A percentile compares a stretch with the other conserved stretches of the same genome.
Evolutionary conservation across 2,329 filamentous ascomycete genomes (phyloP).

Genomic region (Monilinia fructicola): DNA sequence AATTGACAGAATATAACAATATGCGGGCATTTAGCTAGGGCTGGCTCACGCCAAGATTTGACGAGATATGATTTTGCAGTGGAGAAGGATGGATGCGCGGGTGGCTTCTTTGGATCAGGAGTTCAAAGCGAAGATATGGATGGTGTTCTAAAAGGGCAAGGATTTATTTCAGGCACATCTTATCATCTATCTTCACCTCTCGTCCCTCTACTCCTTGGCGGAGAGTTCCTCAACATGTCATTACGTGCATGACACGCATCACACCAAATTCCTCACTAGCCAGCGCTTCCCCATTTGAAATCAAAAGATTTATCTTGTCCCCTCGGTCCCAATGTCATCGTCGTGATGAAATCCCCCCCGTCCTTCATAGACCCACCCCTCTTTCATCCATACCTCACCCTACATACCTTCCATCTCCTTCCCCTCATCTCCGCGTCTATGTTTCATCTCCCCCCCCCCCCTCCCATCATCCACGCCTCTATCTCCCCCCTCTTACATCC

Average conservation of each 20-base stretch:
- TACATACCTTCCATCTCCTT: too few relatives aligned
- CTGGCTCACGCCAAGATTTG: not conserved
- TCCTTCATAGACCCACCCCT: too few relatives aligned
- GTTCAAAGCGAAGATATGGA: conserved; percentile 12
- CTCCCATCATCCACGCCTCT: too few relatives aligned
- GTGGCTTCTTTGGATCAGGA: conserved; percentile 11
- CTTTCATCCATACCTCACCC: too few relatives aligned
- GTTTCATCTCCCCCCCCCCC: too few relatives aligned
- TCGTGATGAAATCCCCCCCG: too few relatives aligned
- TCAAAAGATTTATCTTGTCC: not conserved
- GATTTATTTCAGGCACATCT: not conserved
- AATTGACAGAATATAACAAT: conserved; percentile 23
- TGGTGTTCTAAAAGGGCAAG: conserved; percentile 3
- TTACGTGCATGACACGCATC: not conserved
- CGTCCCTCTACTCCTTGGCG: not conserved
- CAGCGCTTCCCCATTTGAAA: not conserved
- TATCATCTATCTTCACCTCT: not conserved
- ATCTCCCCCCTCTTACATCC: too few relatives aligned
- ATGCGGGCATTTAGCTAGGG: not conserved
- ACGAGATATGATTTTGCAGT: conserved; percentile 1
- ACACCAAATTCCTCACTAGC: not conserved
- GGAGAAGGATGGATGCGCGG: not conserved
- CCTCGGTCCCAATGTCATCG: too few relatives aligned
- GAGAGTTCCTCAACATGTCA: too few relatives aligned
- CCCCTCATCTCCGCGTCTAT: too few relatives aligned